A percentile compares a stretch with the other conserved stretches of the same genome.
phyloP scores from a whole-genome alignment of 2,329 filamentous ascomycete genomes.

The Botrytis deweyae region DNA sequence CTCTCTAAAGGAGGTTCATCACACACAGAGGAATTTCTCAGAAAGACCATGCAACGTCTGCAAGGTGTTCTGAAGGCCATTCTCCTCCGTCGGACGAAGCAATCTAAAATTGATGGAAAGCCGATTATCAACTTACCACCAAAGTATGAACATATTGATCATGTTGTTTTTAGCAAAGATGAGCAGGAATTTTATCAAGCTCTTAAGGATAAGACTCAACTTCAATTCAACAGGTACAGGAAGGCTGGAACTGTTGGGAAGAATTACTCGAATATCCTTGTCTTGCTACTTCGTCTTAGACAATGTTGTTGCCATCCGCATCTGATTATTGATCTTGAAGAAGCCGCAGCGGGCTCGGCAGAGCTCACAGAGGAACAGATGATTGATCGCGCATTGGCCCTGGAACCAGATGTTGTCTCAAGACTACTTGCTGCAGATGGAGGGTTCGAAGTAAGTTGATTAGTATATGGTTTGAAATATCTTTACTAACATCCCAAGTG shows the following conservation, averaged over 20 bases:
- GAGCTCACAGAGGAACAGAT: conserved; percentile 41
- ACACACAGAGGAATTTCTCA: conserved; percentile 23
- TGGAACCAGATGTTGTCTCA: conserved; percentile 61
- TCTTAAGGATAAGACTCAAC: conserved; percentile 64
- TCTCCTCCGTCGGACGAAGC: conserved; percentile 80
- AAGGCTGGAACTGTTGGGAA: conserved; percentile 64
- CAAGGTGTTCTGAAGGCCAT: conserved; percentile 76
- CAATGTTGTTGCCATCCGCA: conserved; percentile 79
- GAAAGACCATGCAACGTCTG: conserved; percentile 64
- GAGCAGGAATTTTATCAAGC: conserved; percentile 64
- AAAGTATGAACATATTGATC: conserved; percentile 59
- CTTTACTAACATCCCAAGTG: conserved; percentile 51
- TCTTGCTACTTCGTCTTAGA: conserved; percentile 75
- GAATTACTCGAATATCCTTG: conserved; percentile 77
- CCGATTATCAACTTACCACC: conserved; percentile 69
- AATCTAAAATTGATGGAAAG: conserved; percentile 74
- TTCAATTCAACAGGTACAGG: conserved; percentile 76
- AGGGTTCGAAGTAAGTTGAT: conserved; percentile 48
- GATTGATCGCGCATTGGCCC: conserved; percentile 58
- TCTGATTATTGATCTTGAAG: conserved; percentile 64
- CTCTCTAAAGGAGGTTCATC: conserved; percentile 32
- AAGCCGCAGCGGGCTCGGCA: conserved; percentile 28
- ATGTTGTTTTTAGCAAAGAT: conserved; percentile 66
- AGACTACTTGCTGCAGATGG: conserved; percentile 53
- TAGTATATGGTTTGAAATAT: not conserved